These are phyloP conservation scores for Phlebopus sp. DNA, from an alignment of 1,284 basidiomycete species.

Conservation along the genomic window DNA sequence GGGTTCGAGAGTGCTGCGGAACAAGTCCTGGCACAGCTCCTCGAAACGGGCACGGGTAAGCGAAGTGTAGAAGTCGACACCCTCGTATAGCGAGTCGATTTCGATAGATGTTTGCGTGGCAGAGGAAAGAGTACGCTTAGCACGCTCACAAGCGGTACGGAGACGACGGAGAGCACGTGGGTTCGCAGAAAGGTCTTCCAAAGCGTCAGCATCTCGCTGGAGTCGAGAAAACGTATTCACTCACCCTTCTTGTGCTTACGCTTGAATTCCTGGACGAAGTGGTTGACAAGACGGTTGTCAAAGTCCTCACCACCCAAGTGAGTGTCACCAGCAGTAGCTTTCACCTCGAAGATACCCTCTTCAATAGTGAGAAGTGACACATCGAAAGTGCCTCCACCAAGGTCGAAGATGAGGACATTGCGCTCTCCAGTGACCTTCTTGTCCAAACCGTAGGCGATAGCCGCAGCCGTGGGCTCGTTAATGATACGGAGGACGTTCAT, in stretches of 20 bases:
- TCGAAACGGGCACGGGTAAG: slow-evolving; percentile 99
- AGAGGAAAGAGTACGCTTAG: slow-evolving; percentile 97
- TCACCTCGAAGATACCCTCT: slow-evolving; percentile 99
- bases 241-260: slow-evolving; percentile 95
- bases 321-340: slow-evolving; percentile 98
- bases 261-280: slow-evolving; percentile 99
- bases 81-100: slow-evolving; percentile 97
- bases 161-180: slow-evolving; percentile 96
- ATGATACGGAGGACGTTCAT: slow-evolving; percentile 95
- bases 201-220: slow-evolving; percentile 18
- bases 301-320: slow-evolving; percentile 99
- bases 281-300: slow-evolving; percentile 96
- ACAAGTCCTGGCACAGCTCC: slow-evolving; percentile 96
- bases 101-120: slow-evolving; percentile 97
- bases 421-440: slow-evolving; percentile 86
- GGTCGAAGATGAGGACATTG: slow-evolving; percentile 96
- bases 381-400: slow-evolving; percentile 99
- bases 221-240: slow-evolving; percentile 16
- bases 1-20: slow-evolving; percentile 95
- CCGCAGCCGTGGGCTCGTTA: slow-evolving; percentile 94
- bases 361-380: slow-evolving; percentile 97
- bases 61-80: slow-evolving; percentile 98
- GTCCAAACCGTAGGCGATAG: slow-evolving; percentile 93
- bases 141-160: slow-evolving; percentile 97
- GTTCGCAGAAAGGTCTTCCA: slow-evolving; percentile 81